Percentiles rank a stretch among this genome's conserved stretches.
phyloP scores from a whole-genome alignment of 495 filamentous ascomycete species.

The Neurospora sp. region DNA sequence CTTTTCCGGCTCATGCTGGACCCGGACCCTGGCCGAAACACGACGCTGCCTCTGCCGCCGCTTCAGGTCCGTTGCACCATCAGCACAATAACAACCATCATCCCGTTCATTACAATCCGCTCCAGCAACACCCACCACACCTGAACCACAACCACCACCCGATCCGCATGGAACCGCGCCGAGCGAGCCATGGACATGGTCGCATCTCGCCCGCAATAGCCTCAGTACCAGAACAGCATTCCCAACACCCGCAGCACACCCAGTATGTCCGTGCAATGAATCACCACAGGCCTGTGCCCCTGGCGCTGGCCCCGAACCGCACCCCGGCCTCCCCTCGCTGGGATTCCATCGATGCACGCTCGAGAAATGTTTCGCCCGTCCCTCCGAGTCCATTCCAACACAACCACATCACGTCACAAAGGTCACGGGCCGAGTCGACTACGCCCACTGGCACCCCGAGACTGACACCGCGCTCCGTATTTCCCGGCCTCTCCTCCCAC shows the following conservation, averaged over 20 bases:
- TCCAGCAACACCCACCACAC: conserved; percentile 9
- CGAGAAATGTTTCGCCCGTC: conserved; percentile 8
- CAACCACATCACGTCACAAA: conserved; percentile 3
- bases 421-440: conserved; percentile 19
- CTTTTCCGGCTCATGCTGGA: conserved; percentile 2
- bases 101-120: conserved; percentile 15
- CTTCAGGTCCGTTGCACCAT: conserved; percentile 13
- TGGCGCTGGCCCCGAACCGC: background rate
- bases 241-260: background rate
- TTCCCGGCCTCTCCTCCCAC: conserved; percentile 25
- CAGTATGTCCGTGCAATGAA: background rate
- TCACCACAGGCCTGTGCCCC: background rate
- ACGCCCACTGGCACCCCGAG: conserved; percentile 8
- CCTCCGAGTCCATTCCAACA: conserved; percentile 6
- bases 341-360: conserved; percentile 25
- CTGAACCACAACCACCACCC: background rate
- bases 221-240: background rate
- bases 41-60: conserved; percentile 7
- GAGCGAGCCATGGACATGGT: background rate
- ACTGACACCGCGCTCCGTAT: conserved; percentile 14
- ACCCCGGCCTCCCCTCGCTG: conserved; percentile 28
- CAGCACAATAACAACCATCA: conserved; percentile 8
- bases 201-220: background rate
- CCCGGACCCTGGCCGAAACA: conserved; percentile 23
- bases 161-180: background rate